These are phyloP conservation scores for Crepidotus variabilis DNA, from an alignment of 768 basidiomycete genomes.

Conservation along the genomic window DNA sequence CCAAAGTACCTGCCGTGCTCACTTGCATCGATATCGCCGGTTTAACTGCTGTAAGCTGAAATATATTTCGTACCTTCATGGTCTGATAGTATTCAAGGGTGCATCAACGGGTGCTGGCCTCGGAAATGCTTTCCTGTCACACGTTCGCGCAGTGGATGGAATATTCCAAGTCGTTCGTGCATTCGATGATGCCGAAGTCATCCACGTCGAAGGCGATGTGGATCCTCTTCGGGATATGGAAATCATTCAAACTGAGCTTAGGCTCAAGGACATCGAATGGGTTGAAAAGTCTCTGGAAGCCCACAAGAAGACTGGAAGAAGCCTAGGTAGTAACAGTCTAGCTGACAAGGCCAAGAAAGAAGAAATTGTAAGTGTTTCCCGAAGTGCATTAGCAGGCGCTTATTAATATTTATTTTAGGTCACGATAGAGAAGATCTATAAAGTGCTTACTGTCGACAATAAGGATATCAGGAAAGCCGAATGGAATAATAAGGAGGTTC, in stretches of 20 bases:
- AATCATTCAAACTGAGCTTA: constrained; percentile 91
- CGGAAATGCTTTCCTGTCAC: constrained; percentile 95
- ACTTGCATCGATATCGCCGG: constrained; percentile 99
- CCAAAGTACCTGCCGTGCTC: constrained; percentile 87
- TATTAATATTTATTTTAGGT: constrained; percentile 40
- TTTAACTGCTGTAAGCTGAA: constrained; percentile 73
- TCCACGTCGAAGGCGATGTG: constrained; percentile 98
- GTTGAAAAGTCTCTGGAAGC: constrained; percentile 85
- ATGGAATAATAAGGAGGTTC: constrained; percentile 96
- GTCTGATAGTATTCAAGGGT: constrained; percentile 44
- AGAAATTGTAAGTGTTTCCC: constrained; percentile 67
- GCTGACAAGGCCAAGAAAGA: constrained; percentile 96
- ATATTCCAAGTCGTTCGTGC: constrained; percentile 98
- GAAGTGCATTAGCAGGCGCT: not conserved
- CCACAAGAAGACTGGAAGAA: constrained; percentile 69
- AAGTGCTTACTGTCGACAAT: constrained; percentile 71
- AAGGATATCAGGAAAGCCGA: constrained; percentile 92
- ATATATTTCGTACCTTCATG: not conserved
- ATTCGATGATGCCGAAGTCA: constrained; percentile 99
- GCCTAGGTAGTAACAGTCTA: constrained; percentile 70
- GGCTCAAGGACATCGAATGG: constrained; percentile 99
- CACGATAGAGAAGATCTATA: constrained; percentile 80
- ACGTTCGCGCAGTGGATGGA: constrained; percentile 97
- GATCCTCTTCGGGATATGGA: constrained; percentile 96
- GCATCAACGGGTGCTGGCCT: constrained; percentile 98